phyloP scores from a whole-genome alignment of 139 green algal genomes.

The Nannochloris sp. region DNA sequence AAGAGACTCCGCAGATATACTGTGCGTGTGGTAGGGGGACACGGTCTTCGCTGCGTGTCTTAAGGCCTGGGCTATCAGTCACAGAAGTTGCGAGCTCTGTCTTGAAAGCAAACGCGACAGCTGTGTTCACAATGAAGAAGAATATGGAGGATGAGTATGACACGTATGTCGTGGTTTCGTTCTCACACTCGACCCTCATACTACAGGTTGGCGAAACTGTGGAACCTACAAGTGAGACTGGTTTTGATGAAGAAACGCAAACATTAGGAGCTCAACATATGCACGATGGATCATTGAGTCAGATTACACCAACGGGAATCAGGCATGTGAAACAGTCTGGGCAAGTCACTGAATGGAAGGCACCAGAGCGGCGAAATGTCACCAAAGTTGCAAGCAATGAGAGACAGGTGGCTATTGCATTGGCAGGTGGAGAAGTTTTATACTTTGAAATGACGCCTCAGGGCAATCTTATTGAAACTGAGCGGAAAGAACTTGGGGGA shows the following conservation, averaged over 20 bases:
- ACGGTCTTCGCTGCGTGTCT: slow-evolving; percentile 70
- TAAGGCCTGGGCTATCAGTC: slow-evolving; percentile 84
- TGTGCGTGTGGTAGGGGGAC: slow-evolving; percentile 70
- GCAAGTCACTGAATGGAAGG: slow-evolving; percentile 94
- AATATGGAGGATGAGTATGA: slow-evolving; percentile 69
- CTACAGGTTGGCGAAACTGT: slow-evolving; percentile 90
- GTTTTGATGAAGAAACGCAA: slow-evolving; percentile 75
- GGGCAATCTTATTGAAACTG: slow-evolving; percentile 80
- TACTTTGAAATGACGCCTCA: slow-evolving; percentile 93
- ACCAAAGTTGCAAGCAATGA: slow-evolving; percentile 60
- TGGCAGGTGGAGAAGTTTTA: slow-evolving; percentile 84
- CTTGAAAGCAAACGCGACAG: slow-evolving; percentile 80
- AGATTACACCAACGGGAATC: slow-evolving; percentile 82
- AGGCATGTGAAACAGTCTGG: slow-evolving; percentile 84
- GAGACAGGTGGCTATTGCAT: slow-evolving; percentile 71
- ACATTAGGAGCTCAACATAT: slow-evolving; percentile 78
- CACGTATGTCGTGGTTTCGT: slow-evolving; percentile 94
- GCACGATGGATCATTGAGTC: slow-evolving; percentile 84
- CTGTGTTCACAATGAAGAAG: slow-evolving; percentile 76
- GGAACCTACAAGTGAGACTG: slow-evolving; percentile 91
- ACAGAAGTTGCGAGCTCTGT: slow-evolving; percentile 82
- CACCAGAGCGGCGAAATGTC: slow-evolving; percentile 67
- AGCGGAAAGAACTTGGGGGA: slow-evolving; percentile 85
- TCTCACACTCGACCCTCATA: slow-evolving; percentile 91
- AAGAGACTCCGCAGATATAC: slow-evolving; percentile 85